Conservation (phyloP, 2,329 filamentous ascomycete genomes). For the Epichloe sibirici region DNA sequence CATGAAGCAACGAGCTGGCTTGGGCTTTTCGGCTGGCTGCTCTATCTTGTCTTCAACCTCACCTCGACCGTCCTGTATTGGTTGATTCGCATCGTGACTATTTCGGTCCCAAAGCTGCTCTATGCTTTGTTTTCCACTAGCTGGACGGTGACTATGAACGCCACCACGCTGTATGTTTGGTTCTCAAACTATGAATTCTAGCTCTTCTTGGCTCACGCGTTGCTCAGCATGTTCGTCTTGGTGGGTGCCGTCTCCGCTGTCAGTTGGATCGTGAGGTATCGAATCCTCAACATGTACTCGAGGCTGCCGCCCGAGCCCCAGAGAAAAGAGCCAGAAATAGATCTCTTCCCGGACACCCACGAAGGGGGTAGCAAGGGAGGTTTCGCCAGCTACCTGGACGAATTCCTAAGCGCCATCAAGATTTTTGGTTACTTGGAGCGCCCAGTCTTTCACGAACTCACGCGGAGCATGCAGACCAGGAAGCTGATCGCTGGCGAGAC, state of each 20-base stretch:
- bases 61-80: constrained; percentile 57
- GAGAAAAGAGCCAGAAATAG: constrained; percentile 88
- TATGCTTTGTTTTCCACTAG: constrained; percentile 87
- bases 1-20: constrained; percentile 41
- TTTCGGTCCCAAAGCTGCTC: constrained; percentile 78
- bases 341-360: constrained; percentile 86
- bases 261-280: constrained; percentile 90
- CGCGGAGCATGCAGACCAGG: constrained; percentile 92
- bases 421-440: constrained; percentile 96
- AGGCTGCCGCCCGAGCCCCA: constrained; percentile 88
- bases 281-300: constrained; percentile 94
- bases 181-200: neutral
- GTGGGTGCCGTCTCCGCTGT: constrained; percentile 67
- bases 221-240: constrained; percentile 58
- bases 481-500: constrained; percentile 96
- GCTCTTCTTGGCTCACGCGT: constrained; percentile 8
- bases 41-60: constrained; percentile 42
- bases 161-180: constrained; percentile 69
- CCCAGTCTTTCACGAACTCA: constrained; percentile 94
- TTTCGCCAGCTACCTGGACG: constrained; percentile 90
- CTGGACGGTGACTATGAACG: constrained; percentile 96
- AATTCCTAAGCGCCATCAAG: constrained; percentile 96
- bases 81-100: constrained; percentile 72
- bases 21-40: constrained; percentile 40
- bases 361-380: constrained; percentile 84